phyloP scores from a whole-genome alignment of 495 filamentous ascomycete species.

The Annulohypoxylon bovei region DNA sequence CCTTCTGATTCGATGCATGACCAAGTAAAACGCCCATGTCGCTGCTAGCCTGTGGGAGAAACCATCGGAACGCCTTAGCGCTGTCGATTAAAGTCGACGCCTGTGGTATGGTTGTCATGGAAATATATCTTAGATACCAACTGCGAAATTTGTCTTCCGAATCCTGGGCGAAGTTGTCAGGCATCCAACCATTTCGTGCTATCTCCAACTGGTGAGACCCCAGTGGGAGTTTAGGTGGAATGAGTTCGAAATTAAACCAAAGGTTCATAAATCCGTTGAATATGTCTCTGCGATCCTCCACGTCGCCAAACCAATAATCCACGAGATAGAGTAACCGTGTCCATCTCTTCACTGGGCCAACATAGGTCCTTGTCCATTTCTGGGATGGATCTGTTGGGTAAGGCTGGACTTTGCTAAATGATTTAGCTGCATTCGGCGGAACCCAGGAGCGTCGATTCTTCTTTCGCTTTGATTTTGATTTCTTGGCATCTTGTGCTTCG shows the following conservation, averaged over 20 bases:
- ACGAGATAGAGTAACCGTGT: constrained; percentile 54
- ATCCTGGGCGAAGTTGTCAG: constrained; percentile 42
- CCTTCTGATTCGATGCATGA: constrained; percentile 50
- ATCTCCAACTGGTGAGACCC: constrained; percentile 41
- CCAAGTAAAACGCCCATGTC: constrained; percentile 50
- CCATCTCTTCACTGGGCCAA: constrained; percentile 57
- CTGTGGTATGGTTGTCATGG: constrained; percentile 32
- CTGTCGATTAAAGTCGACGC: constrained; percentile 35
- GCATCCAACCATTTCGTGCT: constrained; percentile 54
- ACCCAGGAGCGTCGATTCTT: constrained; percentile 23
- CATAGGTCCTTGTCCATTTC: constrained; percentile 57
- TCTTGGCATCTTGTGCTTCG: constrained; percentile 20
- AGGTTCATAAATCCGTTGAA: constrained; percentile 53
- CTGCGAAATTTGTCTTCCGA: constrained; percentile 40
- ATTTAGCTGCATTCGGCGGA: constrained; percentile 36
- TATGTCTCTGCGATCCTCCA: constrained; percentile 48
- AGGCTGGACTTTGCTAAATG: constrained; percentile 51
- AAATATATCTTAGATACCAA: constrained; percentile 47
- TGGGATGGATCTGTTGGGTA: constrained; percentile 57
- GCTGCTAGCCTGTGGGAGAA: constrained; percentile 46
- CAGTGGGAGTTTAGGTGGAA: constrained; percentile 50
- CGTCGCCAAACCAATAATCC: constrained; percentile 57
- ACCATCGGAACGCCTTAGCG: constrained; percentile 33
- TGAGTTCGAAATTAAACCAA: constrained; percentile 51
- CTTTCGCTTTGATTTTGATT: constrained; percentile 11